Evolutionary conservation across 371 early-diverging fungal species (phyloP), one percentile per base, ranked within the genome.

Genomic region (Capniomyces stellatus): DNA sequence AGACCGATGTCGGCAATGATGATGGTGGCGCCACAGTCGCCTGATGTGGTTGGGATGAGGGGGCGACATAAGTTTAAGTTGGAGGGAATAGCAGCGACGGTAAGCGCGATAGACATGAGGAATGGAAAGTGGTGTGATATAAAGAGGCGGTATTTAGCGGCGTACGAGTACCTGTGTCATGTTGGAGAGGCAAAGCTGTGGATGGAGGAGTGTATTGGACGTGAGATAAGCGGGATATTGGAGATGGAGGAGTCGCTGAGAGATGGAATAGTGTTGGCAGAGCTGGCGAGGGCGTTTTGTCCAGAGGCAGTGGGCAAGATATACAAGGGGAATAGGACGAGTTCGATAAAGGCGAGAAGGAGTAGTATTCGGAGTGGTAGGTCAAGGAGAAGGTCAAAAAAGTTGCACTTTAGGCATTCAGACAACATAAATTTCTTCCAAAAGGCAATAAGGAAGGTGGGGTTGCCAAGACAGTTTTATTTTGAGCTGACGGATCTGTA

Each of bases 121-220:
- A 75, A 71, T 21, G 77, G 78, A 31, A 76, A 73, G 52, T 93
- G 94, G 90, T 88, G 98, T 83, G 99, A 99, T 63, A 71, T 76
- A 27, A 87, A 94, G 69, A 78, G 99, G 54, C 76, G 79, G 41
- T 87, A 89, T 46, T 68, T 97, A 40, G 84, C 85, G 50, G 94
- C 96, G 1, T 98, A 98, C 68, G 98, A 99, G 67, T 99, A 98
- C 60, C 76, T 99, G 10, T 98, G 99, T 60, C 96, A 95, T 55
- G 84, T 99, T 52, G 93, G 92, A 54, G 98, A 99, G 76, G 99
- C 99, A 2, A 95, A 95, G 76, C 89, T 96, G 83, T 98, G 98
- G 98, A 89, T 94, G 19, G 95, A 95, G 58, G 80, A 85, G 13
- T 92, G 92, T 60, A 79, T 89, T 35, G 73, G 76, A 28, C 84